phyloP scores from a whole-genome alignment of 768 basidiomycete genomes.

The Podaxis mareebaensis region DNA sequence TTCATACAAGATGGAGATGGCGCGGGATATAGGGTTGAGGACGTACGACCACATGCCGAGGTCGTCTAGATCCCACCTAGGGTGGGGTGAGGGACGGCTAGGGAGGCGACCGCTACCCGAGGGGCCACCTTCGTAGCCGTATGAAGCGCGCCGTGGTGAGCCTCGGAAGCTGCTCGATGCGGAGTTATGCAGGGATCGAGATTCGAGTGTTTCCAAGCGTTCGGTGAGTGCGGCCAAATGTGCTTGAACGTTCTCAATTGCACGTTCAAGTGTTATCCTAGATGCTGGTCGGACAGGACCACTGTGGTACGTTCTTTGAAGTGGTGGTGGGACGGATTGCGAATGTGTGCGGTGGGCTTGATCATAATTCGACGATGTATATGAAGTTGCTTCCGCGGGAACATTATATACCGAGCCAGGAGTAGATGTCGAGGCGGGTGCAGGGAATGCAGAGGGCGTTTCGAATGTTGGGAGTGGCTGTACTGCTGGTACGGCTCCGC shows the following conservation, averaged over 20 bases:
- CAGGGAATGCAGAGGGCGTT: slow-evolving; percentile 72
- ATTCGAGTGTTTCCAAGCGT: slow-evolving; percentile 73
- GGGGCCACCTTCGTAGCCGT: slow-evolving; percentile 2
- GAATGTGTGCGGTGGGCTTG: slow-evolving; percentile 29
- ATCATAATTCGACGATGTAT: slow-evolving; percentile 31
- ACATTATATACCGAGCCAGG: slow-evolving; percentile 17
- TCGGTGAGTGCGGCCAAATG: slow-evolving; percentile 82
- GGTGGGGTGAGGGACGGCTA: slow-evolving; percentile 43
- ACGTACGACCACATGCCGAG: slow-evolving; percentile 83
- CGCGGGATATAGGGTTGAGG: slow-evolving; percentile 60
- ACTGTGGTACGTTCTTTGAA: slow-evolving; percentile 25
- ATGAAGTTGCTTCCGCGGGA: slow-evolving; percentile 37
- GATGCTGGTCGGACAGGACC: slow-evolving; percentile 47
- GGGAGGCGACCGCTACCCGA: slow-evolving; percentile 13
- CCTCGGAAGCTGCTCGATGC: slow-evolving; percentile 38
- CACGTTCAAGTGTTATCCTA: slow-evolving; percentile 63
- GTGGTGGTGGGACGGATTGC: slow-evolving; percentile 24
- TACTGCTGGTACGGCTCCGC: slow-evolving; percentile 48
- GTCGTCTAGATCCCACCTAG: slow-evolving; percentile 74
- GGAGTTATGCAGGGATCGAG: slow-evolving; percentile 43
- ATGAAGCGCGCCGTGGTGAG: neutral
- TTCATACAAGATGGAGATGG: slow-evolving; percentile 47
- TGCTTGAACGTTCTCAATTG: slow-evolving; percentile 77
- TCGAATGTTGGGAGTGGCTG: slow-evolving; percentile 75
- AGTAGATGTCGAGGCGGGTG: slow-evolving; percentile 39